Evolutionary conservation across 2,329 filamentous ascomycete genomes (phyloP).

Genomic region (Aspergillus sp.): DNA sequence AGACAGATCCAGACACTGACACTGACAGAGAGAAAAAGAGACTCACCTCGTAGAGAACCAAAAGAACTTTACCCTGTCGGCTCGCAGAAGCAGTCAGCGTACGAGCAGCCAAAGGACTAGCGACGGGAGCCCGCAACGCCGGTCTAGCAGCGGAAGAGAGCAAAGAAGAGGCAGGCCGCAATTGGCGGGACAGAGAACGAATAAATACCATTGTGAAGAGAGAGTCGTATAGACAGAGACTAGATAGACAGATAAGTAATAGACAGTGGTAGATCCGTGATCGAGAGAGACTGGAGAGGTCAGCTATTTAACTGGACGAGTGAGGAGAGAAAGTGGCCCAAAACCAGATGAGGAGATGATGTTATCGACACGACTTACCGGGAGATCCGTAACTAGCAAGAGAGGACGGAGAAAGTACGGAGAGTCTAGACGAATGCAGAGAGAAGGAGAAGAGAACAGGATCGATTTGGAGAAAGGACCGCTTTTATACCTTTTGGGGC

Average conservation of each 20-base stretch:
- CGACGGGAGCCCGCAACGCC: conserved; percentile 10
- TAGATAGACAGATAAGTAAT: not conserved
- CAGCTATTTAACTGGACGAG: no score
- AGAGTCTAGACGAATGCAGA: no score
- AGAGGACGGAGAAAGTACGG: no score
- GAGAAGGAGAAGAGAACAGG: no score
- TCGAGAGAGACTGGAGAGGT: no score
- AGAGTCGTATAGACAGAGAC: not conserved
- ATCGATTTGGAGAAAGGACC: no score
- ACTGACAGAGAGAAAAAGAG: conserved; percentile 1
- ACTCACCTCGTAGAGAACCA: conserved; percentile 81
- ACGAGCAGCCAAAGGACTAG: conserved; percentile 44
- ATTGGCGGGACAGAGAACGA: conserved; percentile 50
- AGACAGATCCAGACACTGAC: not conserved
- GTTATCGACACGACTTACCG: no score
- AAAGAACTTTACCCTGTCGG: conserved; percentile 88
- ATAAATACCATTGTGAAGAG: conserved; percentile 51
- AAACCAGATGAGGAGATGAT: no score
- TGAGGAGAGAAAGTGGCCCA: no score
- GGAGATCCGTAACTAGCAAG: no score
- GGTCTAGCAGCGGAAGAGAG: conserved; percentile 38
- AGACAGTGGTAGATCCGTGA: no score
- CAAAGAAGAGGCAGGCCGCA: conserved; percentile 47
- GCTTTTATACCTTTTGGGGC: no score
- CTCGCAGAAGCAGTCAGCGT: conserved; percentile 57